Evolutionary conservation across 2,329 filamentous ascomycete genomes (phyloP).

Genomic region (Pezicula radicicola): DNA sequence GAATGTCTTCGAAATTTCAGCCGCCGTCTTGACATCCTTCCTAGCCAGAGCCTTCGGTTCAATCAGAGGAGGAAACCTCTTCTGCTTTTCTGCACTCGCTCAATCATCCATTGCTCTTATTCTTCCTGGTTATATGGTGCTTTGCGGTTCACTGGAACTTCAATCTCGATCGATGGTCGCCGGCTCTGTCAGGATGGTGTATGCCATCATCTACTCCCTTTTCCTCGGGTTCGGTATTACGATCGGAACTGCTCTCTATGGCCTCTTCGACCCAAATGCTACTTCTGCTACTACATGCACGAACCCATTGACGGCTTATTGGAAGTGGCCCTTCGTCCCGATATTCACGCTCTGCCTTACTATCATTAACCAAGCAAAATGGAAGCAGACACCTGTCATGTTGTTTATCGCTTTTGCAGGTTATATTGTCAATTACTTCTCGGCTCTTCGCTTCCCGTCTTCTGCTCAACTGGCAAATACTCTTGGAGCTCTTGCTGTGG

Average conservation of each 20-base stretch:
- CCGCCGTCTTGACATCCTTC: constrained; percentile 60
- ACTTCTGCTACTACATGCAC: constrained; percentile 42
- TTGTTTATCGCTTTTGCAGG: constrained; percentile 68
- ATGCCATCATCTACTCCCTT: constrained; percentile 55
- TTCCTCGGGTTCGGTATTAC: constrained; percentile 57
- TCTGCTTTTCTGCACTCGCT: constrained; percentile 64
- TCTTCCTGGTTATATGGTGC: constrained; percentile 62
- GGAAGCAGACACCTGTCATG: constrained; percentile 78
- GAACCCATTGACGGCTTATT: constrained; percentile 45
- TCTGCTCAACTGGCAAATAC: constrained; percentile 76
- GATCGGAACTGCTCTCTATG: constrained; percentile 53
- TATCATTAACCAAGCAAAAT: constrained; percentile 78
- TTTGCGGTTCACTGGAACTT: constrained; percentile 52
- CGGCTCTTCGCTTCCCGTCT: constrained; percentile 58
- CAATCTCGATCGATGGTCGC: constrained; percentile 53
- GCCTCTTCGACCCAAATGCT: constrained; percentile 44
- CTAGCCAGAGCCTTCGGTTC: constrained; percentile 61
- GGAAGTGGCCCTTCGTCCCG: constrained; percentile 70
- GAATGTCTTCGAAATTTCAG: constrained; percentile 63
- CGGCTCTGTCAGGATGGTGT: constrained; percentile 56
- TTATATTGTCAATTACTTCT: constrained; percentile 75
- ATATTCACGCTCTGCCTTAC: constrained; percentile 71
- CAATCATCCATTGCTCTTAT: constrained; percentile 65
- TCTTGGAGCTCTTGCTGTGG: constrained; percentile 72
- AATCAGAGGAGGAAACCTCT: constrained; percentile 43